Evolutionary conservation across 1,284 basidiomycete genomes (phyloP).

Genomic region (Ustilago esculenta): DNA sequence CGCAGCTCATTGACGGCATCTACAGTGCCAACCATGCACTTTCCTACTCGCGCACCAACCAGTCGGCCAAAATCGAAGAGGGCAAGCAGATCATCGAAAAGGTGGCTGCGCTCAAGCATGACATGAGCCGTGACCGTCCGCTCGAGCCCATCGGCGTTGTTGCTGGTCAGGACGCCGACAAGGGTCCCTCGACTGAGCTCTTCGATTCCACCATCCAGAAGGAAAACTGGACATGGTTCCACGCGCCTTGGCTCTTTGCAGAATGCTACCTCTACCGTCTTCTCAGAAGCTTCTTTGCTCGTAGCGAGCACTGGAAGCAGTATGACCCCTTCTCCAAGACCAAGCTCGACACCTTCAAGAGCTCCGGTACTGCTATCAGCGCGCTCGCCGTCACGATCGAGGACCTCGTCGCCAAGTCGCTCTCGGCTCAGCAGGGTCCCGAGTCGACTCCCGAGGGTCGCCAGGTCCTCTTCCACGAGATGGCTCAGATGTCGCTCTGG

Average conservation of each 20-base stretch:
- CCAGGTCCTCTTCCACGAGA: slow-evolving; percentile 78
- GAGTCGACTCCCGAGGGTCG: slow-evolving; percentile 47
- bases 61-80: slow-evolving; percentile 71
- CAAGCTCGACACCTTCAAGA: slow-evolving; percentile 84
- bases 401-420: slow-evolving; percentile 49
- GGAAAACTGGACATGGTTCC: slow-evolving; percentile 81
- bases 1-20: slow-evolving; percentile 79
- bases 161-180: slow-evolving; percentile 70
- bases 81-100: slow-evolving; percentile 82
- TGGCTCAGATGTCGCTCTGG: slow-evolving; percentile 87
- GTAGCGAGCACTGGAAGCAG: slow-evolving; percentile 76
- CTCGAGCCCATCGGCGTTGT: slow-evolving; percentile 71
- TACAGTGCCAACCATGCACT: slow-evolving; percentile 69
- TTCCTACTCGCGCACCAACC: slow-evolving; percentile 68
- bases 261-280: slow-evolving; percentile 86
- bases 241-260: slow-evolving; percentile 86
- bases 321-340: slow-evolving; percentile 87
- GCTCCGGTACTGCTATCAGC: slow-evolving; percentile 81
- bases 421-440: slow-evolving; percentile 26
- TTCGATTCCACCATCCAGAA: slow-evolving; percentile 52
- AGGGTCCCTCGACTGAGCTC: slow-evolving; percentile 71
- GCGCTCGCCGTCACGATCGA: slow-evolving; percentile 60
- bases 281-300: slow-evolving; percentile 78
- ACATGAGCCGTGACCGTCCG: slow-evolving; percentile 82
- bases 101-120: slow-evolving; percentile 85